Evolutionary conservation across 768 basidiomycete species (phyloP), one percentile per base, ranked within the genome.

Genomic region (Psilocybe azurescens): DNA sequence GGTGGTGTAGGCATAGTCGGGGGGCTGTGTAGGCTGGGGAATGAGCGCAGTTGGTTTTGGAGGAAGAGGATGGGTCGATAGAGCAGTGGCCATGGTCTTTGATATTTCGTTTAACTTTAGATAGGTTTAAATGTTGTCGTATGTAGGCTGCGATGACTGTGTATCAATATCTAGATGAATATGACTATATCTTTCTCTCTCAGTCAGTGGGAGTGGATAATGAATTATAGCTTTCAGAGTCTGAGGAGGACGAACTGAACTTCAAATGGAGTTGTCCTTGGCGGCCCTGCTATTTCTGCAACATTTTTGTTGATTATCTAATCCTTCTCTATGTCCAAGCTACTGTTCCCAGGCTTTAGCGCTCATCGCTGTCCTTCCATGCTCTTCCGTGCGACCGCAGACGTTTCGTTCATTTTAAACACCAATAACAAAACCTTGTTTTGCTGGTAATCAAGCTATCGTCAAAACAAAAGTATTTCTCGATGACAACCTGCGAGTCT

Each of bases 41-140:
- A n/a, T 29, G 20, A 36, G 24, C 32, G 20, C 18, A 16, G 30
- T 54, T 53, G 68, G 65, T n/a, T 66, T 66, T 7, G 61, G 61
- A 18, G 65, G 68, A 29, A 65, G 65, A 29, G 65, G 65, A 36
- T 65, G 67, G 3, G n/a, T 52, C 13, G 24, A 24, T 24, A 24
- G 24, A 24, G 24, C 24, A 24, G 53, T 51, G 3, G 56, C 36
- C 61, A 58, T 67, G 8, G 6, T 16, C 24, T 33, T 32, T 53
- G 41, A 18, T 5, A 16, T 13, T 44, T 44, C 14, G 24, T 24
- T 24, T 24, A 24, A 24, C 24, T 24, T 24, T 24, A n/a, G n/a
- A n/a, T n/a, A n/a, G n/a, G n/a, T n/a, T n/a, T n/a, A n/a, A n/a
- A n/a, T n/a, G n/a, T n/a, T n/a, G n/a, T n/a, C n/a, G n/a, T n/a